Conservation (phyloP, 2,329 filamentous ascomycete genomes). For the Trichoderma cornu-damae region DNA sequence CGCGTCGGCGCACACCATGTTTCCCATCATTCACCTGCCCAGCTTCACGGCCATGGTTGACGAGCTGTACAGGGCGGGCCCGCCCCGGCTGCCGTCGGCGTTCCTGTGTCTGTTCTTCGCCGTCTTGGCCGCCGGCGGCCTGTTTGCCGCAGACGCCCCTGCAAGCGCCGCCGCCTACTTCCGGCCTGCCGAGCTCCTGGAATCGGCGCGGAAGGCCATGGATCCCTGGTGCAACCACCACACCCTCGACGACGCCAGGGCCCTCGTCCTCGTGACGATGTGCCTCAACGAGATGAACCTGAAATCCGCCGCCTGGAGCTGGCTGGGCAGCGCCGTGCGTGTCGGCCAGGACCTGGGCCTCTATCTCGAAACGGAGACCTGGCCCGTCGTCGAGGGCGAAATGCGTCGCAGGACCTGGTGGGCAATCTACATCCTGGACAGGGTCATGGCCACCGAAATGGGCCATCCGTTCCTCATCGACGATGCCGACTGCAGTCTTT, state of each 20-base stretch:
- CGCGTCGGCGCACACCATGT: conserved; percentile 68
- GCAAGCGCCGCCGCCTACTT: conserved; percentile 47
- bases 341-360: conserved; percentile 80
- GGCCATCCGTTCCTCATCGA: conserved; percentile 77
- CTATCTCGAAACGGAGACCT: conserved; percentile 67
- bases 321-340: conserved; percentile 74
- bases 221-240: conserved; percentile 80
- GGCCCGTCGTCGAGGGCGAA: conserved; percentile 72
- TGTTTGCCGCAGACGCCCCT: conserved; percentile 58
- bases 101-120: conserved; percentile 80
- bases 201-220: conserved; percentile 62
- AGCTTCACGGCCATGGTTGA: conserved; percentile 74
- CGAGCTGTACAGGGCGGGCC: conserved; percentile 63
- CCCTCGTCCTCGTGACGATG: conserved; percentile 67
- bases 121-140: conserved; percentile 73
- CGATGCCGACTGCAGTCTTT: conserved; percentile 81
- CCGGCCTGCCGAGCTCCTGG: conserved; percentile 61
- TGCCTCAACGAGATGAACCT: conserved; percentile 83
- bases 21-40: conserved; percentile 85
- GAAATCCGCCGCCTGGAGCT: conserved; percentile 78
- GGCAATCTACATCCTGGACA: conserved; percentile 85
- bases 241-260: conserved; percentile 68
- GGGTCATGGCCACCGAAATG: conserved; percentile 72
- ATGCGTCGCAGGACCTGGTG: conserved; percentile 90
- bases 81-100: conserved; percentile 54